These are phyloP conservation scores for Dictyophora rubrovolvata DNA, from an alignment of 768 basidiomycete genomes.

Conservation along the genomic window DNA sequence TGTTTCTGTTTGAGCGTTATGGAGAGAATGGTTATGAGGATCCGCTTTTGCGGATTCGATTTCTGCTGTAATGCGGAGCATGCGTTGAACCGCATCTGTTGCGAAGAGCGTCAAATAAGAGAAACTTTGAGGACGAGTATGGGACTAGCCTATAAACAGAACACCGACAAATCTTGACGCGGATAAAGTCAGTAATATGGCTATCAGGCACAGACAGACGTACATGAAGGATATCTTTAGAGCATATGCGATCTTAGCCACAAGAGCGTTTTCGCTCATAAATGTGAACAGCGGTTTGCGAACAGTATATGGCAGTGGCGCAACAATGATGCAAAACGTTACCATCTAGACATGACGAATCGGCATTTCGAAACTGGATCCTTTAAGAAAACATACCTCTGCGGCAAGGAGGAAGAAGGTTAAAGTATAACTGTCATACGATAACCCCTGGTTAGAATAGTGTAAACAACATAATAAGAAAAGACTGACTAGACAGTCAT, in stretches of 20 bases:
- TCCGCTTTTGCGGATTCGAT: constrained; percentile 52
- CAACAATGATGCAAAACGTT: constrained; percentile 76
- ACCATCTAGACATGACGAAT: constrained; percentile 40
- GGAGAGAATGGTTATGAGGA: constrained; percentile 29
- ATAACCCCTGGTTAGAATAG: constrained; percentile 5
- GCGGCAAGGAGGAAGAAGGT: constrained; percentile 74
- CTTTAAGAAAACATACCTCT: constrained; percentile 34
- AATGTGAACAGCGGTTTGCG: constrained; percentile 64
- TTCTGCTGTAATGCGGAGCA: constrained; percentile 74
- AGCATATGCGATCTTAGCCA: constrained; percentile 83
- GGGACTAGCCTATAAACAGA: neutral
- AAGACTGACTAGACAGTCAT: constrained; percentile 40
- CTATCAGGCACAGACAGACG: constrained; percentile 20
- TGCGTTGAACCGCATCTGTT: constrained; percentile 84
- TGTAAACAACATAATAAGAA: neutral
- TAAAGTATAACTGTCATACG: constrained; percentile 52
- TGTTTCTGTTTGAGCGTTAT: constrained; percentile 72
- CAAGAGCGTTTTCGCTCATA: constrained; percentile 53
- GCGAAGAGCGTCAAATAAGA: constrained; percentile 46
- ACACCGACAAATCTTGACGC: constrained; percentile 5
- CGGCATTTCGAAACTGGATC: neutral
- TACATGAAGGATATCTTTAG: constrained; percentile 94
- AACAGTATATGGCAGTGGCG: constrained; percentile 71
- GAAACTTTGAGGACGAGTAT: neutral
- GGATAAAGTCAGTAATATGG: neutral